A percentile compares a stretch with the other conserved stretches of the same genome.
phyloP scores from a whole-genome alignment of 140 eudicot species.

The Anethum foeniculum region DNA sequence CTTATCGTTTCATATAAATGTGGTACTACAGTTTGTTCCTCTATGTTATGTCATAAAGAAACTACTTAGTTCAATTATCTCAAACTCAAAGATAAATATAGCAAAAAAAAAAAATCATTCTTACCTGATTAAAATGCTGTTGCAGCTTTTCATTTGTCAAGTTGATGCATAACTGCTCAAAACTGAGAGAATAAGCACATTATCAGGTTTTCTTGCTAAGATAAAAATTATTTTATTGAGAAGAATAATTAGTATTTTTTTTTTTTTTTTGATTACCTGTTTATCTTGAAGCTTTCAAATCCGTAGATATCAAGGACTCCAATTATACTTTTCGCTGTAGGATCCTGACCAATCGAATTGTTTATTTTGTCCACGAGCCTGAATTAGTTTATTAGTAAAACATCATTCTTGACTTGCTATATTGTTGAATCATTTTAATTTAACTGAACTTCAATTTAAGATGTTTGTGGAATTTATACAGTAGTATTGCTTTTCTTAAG shows the following conservation, averaged over 20 bases:
- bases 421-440: neutral
- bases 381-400: constrained; percentile 27
- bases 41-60: neutral
- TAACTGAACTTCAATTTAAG: neutral
- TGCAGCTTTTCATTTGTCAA: constrained; percentile 88
- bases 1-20: neutral
- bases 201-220: constrained; percentile 22
- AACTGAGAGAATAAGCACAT: constrained; percentile 39
- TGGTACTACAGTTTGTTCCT: neutral
- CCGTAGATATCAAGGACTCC: constrained; percentile 99
- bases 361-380: constrained; percentile 97
- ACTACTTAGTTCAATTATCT: neutral
- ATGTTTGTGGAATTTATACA: neutral
- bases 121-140: constrained; percentile 93
- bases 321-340: constrained; percentile 78
- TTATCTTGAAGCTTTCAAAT: constrained; percentile 89
- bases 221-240: neutral
- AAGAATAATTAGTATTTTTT: constrained; percentile 5
- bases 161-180: constrained; percentile 90
- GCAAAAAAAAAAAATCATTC: neutral
- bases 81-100: neutral
- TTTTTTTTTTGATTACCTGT: constrained; percentile 48
- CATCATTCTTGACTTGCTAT: neutral
- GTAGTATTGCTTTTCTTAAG: neutral
- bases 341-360: constrained; percentile 95